These are phyloP conservation scores for Leccinum arenicola DNA, from an alignment of 768 basidiomycete genomes.

Conservation along the genomic window DNA sequence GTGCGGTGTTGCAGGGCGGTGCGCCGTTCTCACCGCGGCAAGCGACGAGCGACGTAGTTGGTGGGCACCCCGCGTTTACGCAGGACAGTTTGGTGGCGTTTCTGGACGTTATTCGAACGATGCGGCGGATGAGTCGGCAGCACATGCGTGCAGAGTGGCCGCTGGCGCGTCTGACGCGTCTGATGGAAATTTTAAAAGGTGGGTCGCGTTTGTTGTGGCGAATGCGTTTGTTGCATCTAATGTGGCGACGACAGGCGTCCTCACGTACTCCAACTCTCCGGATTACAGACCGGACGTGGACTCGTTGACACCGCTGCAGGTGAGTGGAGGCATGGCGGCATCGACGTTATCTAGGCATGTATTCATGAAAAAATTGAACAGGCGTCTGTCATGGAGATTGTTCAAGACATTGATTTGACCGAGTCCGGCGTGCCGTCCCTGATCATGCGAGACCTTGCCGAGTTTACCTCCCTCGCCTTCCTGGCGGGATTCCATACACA, in stretches of 20 bases:
- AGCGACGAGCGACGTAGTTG: neutral
- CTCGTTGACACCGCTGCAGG: slow-evolving; percentile 75
- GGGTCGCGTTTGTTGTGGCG: slow-evolving; percentile 7
- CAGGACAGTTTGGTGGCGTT: slow-evolving; percentile 87
- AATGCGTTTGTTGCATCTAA: neutral
- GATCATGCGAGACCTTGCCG: slow-evolving; percentile 79
- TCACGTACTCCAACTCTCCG: slow-evolving; percentile 78
- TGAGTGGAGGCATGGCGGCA: slow-evolving; percentile 26
- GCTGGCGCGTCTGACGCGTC: slow-evolving; percentile 55
- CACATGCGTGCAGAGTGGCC: slow-evolving; percentile 59
- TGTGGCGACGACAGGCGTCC: slow-evolving; percentile 44
- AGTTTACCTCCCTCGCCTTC: slow-evolving; percentile 86
- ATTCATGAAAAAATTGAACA: slow-evolving; percentile 32
- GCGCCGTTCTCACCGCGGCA: slow-evolving; percentile 14
- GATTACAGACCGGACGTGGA: slow-evolving; percentile 92
- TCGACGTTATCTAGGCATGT: neutral
- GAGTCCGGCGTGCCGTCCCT: slow-evolving; percentile 63
- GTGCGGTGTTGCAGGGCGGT: slow-evolving; percentile 39
- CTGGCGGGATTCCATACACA: slow-evolving; percentile 69
- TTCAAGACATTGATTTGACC: slow-evolving; percentile 65
- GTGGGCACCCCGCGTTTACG: slow-evolving; percentile 18
- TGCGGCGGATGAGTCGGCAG: slow-evolving; percentile 47
- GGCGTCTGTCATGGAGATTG: slow-evolving; percentile 68
- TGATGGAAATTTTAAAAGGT: slow-evolving; percentile 82
- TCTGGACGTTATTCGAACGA: slow-evolving; percentile 66